phyloP scores from a whole-genome alignment of 345 rosid species.

The Citrus mangshanensis region DNA sequence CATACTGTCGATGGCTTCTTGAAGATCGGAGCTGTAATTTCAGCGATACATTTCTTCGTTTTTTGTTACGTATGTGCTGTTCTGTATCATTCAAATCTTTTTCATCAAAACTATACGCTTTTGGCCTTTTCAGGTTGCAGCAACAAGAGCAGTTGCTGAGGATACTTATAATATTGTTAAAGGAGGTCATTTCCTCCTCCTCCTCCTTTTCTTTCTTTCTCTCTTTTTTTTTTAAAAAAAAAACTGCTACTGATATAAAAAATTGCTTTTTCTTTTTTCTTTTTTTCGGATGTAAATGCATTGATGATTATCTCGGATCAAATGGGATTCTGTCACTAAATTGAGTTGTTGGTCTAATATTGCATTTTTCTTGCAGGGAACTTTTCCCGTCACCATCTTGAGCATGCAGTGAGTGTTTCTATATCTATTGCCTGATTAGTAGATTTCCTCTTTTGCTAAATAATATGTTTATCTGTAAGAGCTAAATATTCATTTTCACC shows the following conservation, averaged over 20 bases:
- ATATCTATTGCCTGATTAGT: not conserved
- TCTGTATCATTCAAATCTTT: not conserved
- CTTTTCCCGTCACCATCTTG: conserved; percentile 37
- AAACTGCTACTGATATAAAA: not conserved
- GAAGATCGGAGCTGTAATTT: conserved; percentile 73
- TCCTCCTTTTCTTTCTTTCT: not conserved
- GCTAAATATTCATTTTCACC: not conserved
- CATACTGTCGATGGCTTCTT: conserved; percentile 73
- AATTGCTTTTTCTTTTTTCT: not conserved
- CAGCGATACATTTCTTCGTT: not conserved
- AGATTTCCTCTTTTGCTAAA: too few species aligned
- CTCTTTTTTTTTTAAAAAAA: too few species aligned
- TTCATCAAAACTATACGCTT: not conserved
- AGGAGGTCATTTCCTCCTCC: conserved; percentile 38
- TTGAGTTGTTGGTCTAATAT: not conserved
- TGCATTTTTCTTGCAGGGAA: conserved; percentile 41
- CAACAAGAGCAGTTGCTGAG: conserved; percentile 53
- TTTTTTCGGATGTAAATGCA: not conserved
- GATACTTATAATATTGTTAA: conserved; percentile 53
- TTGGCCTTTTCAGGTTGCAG: conserved; percentile 63
- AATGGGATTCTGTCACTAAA: not conserved
- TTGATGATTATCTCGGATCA: not conserved
- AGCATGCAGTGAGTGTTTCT: conserved; percentile 50
- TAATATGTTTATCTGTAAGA: not conserved
- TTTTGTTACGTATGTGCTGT: not conserved